Evolutionary conservation across 1,284 basidiomycete species (phyloP).

Genomic region (Tilletia caries): DNA sequence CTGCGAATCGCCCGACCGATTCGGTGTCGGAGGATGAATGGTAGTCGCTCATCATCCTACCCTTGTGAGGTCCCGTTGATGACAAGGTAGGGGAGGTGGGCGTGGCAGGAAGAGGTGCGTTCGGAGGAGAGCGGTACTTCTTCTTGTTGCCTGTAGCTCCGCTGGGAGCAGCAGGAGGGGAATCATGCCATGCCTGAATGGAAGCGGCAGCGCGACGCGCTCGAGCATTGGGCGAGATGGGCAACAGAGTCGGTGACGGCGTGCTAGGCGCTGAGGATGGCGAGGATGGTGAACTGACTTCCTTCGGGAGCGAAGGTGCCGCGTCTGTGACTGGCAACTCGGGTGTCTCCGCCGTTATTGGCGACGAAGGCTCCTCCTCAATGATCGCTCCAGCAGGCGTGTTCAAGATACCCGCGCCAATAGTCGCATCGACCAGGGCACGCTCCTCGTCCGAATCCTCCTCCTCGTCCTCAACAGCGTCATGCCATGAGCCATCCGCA

Average conservation of each 20-base stretch:
- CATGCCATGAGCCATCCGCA: conserved; percentile 9
- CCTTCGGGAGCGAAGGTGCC: background rate
- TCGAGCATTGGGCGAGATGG: background rate
- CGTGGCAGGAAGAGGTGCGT: background rate
- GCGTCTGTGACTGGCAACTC: background rate
- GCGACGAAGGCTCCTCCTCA: background rate
- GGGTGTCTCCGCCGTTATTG: background rate
- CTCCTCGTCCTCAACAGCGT: background rate
- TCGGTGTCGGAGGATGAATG: background rate
- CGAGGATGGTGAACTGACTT: background rate
- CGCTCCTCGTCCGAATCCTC: background rate
- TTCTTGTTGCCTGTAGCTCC: background rate
- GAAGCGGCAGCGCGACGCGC: background rate
- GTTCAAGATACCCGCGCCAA: background rate
- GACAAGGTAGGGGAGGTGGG: background rate
- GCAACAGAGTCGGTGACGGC: background rate
- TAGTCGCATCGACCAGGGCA: background rate
- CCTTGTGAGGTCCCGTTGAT: background rate
- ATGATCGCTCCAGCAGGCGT: background rate
- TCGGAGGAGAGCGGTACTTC: background rate
- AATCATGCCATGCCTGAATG: background rate
- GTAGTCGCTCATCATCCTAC: background rate
- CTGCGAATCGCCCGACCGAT: background rate
- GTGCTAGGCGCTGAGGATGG: background rate
- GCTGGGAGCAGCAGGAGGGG: background rate